Conservation (phyloP, 441 rosid genomes). For the Pelargonium cotyledonis region DNA sequence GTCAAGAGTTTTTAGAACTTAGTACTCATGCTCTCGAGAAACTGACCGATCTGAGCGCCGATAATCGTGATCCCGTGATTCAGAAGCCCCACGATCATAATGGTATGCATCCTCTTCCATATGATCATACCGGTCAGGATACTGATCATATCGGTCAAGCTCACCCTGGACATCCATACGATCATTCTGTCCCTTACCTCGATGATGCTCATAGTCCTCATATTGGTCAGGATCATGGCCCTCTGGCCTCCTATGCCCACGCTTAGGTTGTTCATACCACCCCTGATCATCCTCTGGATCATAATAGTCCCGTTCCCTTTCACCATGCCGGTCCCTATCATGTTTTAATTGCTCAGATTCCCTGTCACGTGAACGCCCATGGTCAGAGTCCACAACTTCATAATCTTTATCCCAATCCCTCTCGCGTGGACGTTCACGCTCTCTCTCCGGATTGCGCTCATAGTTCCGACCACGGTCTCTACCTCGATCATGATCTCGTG, state of each 20-base stretch:
- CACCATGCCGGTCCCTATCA: constrained; percentile 42
- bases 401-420: constrained; percentile 56
- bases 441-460: constrained; percentile 42
- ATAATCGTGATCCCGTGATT: constrained; percentile 13
- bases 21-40: background rate
- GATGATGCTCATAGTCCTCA: background rate
- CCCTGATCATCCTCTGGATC: constrained; percentile 53
- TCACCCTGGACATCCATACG: constrained; percentile 39
- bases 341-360: constrained; percentile 57
- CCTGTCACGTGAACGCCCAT: constrained; percentile 55
- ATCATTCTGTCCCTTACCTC: constrained; percentile 1
- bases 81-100: constrained; percentile 32
- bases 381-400: constrained; percentile 52
- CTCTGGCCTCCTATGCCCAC: constrained; percentile 38
- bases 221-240: constrained; percentile 8
- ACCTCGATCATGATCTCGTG: constrained; percentile 37
- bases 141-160: constrained; percentile 59
- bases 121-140: constrained; percentile 50
- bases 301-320: constrained; percentile 34
- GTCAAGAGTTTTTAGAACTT: background rate
- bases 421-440: constrained; percentile 35
- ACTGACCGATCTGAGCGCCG: too few species aligned
- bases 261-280: constrained; percentile 50
- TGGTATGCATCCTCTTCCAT: constrained; percentile 53
- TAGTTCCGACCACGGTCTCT: constrained; percentile 35